Base-by-base conservation (phyloP, 805 yeast genomes). In the Yarrowia osloensis region DNA sequence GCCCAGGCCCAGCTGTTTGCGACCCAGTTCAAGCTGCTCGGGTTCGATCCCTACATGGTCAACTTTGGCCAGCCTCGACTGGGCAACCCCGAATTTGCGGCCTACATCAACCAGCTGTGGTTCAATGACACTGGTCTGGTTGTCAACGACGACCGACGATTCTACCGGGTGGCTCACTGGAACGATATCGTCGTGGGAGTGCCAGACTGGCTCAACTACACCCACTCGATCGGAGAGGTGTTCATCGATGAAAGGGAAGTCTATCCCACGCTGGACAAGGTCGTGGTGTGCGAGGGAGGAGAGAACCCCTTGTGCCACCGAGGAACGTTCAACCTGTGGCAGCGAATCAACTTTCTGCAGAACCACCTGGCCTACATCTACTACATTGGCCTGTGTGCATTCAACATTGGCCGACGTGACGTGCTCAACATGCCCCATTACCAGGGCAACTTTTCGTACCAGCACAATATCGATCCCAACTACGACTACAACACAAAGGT, bases 221-320 rank as follows among this genome's bases (percentile, higher is more conserved):
- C 65, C 19, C 65, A 57, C 44, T 39, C 65, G 2, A 40, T 39
- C 12, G 65, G 65, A 28, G 65, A 57, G 13, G 28, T 57, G 21
- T 57, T 12, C 17, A 39, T 57, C 11, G 65, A 57, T 19, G 44
- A 19, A 2, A 29, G 21, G 9, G 26, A 21, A 19, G 50, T 57
- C 2, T 40, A 40, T 17, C 65, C 65, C 13, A 39, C n/a, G 17
- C 35, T 42, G 35, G 22, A 28, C 29, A 19, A 29, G n/a, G 50
- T 57, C 17, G 19, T 19, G 6, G 47, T 40, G 6, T 57, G 65
- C 11, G 50, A 67, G 12, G 70, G 68, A 22, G 42, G 44, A 22
- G 69, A 63, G 44, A 67, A 46, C 46, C 66, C 69, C 37, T 35
- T 70, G 31, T 67, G 50, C 22, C 61, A 54, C 11, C 29, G 61